Base-by-base conservation (phyloP, 163 green algal species). In the Chlorella variabilis region DNA sequence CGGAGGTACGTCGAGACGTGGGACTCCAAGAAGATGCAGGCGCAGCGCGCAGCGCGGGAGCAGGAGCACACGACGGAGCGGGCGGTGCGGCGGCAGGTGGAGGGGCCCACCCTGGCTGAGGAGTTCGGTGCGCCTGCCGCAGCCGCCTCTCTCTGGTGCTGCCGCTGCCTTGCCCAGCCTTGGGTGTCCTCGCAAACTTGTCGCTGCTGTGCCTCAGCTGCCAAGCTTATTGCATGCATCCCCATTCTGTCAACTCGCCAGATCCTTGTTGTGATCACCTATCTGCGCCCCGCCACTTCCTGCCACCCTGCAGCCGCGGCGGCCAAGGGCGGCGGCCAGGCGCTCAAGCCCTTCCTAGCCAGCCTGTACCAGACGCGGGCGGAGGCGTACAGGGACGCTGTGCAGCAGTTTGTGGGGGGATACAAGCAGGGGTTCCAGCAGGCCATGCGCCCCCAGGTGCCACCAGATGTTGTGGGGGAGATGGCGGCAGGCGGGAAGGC, bases 391-490 rank as follows among this genome's bases (percentile, higher is more conserved):
- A 39, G 51, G 36, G 41, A 84, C 9, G 81, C 81, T 1, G 41
- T 87, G 54, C 74, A 83, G 51, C 80, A 87, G 56, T 89, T 89
- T 42, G 75, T 89, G 34, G n/a, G 65, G 54, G 85, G 85, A 2
- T 89, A 89, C 58, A 73, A 78, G 42, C 62, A 61, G n/a, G 77
- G 77, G 23, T 83, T 83, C 41, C 25, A 63, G 66, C 33, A 77
- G 66, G 65, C 66, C 17, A 83, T 76, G 59, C 20, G 23, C 25
- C 51, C 77, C 18, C 17, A 77, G 3, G 67, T 77, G 34, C 77
- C 77, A 3, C n/a, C 49, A 0, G 66, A 77, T 6, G 77, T 78
- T n/a, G 66, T 49, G 2, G 2, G 31, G 6, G 49, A 77, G 20
- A 83, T 77, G 77, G 59, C 49, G 51, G 45, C 77, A 21, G 61